A percentile compares a stretch with the other conserved stretches of the same genome.
phyloP scores from a whole-genome alignment of 768 basidiomycete genomes.

The Podaxis sp. region DNA sequence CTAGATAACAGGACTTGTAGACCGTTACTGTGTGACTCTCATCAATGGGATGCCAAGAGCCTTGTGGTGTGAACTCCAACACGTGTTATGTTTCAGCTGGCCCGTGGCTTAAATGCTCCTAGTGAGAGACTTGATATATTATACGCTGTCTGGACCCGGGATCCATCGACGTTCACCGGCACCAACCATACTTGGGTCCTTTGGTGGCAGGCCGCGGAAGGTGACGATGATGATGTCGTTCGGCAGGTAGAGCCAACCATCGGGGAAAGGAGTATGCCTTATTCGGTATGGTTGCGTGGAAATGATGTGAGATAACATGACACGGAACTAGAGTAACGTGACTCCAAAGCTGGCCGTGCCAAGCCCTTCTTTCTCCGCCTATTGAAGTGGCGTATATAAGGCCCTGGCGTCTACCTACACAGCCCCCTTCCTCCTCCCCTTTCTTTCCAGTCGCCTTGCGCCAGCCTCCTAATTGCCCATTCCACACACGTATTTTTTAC shows the following conservation, averaged over 20 bases:
- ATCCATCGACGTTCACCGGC: too few relatives aligned
- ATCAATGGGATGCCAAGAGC: too few relatives aligned
- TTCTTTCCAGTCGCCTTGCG: background rate
- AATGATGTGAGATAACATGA: constrained; percentile 9
- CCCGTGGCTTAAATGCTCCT: too few relatives aligned
- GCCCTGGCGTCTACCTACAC: constrained; percentile 19
- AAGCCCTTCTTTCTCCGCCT: background rate
- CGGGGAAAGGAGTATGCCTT: background rate
- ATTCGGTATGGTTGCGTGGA: constrained; percentile 32
- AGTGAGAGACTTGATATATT: too few relatives aligned
- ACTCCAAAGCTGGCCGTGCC: constrained; percentile 18
- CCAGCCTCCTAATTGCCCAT: background rate
- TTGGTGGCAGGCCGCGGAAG: background rate
- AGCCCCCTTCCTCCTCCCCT: constrained; percentile 17
- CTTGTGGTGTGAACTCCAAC: too few relatives aligned
- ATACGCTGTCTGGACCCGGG: too few relatives aligned
- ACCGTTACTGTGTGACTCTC: too few relatives aligned
- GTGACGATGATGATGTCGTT: background rate
- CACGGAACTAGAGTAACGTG: background rate
- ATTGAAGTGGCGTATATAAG: constrained; percentile 15
- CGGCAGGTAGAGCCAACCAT: background rate
- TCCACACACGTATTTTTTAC: constrained; percentile 8
- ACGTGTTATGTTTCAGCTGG: too few relatives aligned
- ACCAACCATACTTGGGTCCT: background rate
- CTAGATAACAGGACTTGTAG: too few relatives aligned